Evolutionary conservation across 2,329 filamentous ascomycete species (phyloP).

Genomic region (Phoma sp.): DNA sequence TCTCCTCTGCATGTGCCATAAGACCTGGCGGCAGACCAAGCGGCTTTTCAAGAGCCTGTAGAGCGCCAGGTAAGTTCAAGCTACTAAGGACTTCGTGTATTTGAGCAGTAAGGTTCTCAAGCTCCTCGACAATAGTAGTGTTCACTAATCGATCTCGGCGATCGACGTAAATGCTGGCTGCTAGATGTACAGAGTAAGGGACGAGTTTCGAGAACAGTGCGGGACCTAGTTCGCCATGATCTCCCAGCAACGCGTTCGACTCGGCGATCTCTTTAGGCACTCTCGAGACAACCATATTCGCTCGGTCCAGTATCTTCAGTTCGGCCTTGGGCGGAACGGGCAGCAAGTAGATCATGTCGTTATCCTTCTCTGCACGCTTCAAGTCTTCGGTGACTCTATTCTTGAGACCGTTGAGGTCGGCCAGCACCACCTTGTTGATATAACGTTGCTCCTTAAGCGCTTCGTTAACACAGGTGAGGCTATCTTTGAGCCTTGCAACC

Average conservation of each 20-base stretch:
- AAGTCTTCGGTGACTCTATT: slow-evolving; percentile 82
- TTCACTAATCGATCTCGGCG: slow-evolving; percentile 89
- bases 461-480: slow-evolving; percentile 80
- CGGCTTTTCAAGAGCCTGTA: slow-evolving; percentile 94
- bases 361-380: slow-evolving; percentile 93
- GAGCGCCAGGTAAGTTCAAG: slow-evolving; percentile 85
- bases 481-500: slow-evolving; percentile 83
- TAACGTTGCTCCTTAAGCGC: slow-evolving; percentile 84
- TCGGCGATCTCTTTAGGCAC: slow-evolving; percentile 82
- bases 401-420: slow-evolving; percentile 84
- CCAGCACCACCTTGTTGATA: slow-evolving; percentile 79
- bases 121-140: slow-evolving; percentile 80
- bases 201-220: slow-evolving; percentile 90
- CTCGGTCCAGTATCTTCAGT: slow-evolving; percentile 81
- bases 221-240: slow-evolving; percentile 78
- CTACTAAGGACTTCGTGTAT: slow-evolving; percentile 80
- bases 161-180: slow-evolving; percentile 93
- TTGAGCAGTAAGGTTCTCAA: slow-evolving; percentile 80
- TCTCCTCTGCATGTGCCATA: slow-evolving; percentile 89
- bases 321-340: slow-evolving; percentile 88
- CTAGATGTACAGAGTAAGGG: slow-evolving; percentile 93
- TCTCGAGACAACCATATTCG: slow-evolving; percentile 82
- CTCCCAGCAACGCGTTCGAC: slow-evolving; percentile 79
- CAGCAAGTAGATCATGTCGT: slow-evolving; percentile 92
- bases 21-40: slow-evolving; percentile 85